phyloP scores from a whole-genome alignment of 148 eudicot genomes.

The Fagopyrum esculentum region DNA sequence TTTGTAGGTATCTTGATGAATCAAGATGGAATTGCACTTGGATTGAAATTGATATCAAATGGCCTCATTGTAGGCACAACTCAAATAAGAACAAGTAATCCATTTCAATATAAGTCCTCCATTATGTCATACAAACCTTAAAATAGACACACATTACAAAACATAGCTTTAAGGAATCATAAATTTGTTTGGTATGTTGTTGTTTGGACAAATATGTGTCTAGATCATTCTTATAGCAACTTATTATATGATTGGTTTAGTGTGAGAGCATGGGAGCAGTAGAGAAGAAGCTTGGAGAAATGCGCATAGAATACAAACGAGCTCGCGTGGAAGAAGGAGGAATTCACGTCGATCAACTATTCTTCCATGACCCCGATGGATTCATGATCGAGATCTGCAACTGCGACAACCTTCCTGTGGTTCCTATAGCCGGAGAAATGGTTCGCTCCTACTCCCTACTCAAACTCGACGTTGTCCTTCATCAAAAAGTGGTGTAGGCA shows the following conservation, averaged over 20 bases:
- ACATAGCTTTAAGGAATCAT: too few species aligned
- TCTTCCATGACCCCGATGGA: constrained; percentile 88
- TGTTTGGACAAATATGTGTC: too few species aligned
- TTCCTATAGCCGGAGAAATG: constrained; percentile 55
- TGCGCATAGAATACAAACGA: constrained; percentile 43
- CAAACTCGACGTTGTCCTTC: constrained; percentile 31
- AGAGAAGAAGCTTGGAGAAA: constrained; percentile 64
- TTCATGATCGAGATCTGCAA: constrained; percentile 93
- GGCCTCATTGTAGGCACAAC: neutral
- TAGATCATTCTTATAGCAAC: too few species aligned
- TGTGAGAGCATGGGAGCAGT: constrained; percentile 87
- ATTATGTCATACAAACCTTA: too few species aligned
- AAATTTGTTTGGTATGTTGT: too few species aligned
- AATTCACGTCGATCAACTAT: constrained; percentile 62
- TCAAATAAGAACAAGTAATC: neutral
- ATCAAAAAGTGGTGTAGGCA: constrained; percentile 16
- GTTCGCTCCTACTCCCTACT: constrained; percentile 52
- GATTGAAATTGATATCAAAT: neutral
- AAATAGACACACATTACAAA: too few species aligned
- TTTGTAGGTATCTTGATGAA: neutral
- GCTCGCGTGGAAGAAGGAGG: constrained; percentile 80
- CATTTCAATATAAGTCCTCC: neutral
- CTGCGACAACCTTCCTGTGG: constrained; percentile 65
- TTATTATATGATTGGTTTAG: constrained; percentile 19
- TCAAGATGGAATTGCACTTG: neutral